These are phyloP conservation scores for Isabelozyma heimii DNA, from an alignment of 805 yeast genomes.

Conservation along the genomic window DNA sequence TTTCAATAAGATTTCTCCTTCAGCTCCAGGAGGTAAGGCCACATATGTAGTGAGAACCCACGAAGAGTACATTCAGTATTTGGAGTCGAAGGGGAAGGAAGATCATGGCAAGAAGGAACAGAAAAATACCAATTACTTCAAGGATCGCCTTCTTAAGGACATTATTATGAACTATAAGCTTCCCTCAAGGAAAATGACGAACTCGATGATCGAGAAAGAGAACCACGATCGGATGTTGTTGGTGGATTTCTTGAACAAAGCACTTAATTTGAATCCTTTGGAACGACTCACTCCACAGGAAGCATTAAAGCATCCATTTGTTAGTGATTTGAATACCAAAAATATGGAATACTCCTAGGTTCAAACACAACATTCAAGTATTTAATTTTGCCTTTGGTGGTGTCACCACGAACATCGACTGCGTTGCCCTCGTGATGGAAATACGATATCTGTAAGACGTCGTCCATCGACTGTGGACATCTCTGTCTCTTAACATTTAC, in stretches of 20 bases:
- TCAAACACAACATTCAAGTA: too few species aligned
- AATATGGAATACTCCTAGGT: not conserved
- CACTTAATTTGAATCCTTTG: constrained; percentile 81
- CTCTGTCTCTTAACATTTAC: too few species aligned
- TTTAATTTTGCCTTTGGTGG: too few species aligned
- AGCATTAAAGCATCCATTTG: constrained; percentile 88
- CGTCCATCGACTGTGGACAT: too few species aligned
- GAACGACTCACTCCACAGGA: constrained; percentile 98
- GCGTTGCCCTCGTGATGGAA: too few species aligned
- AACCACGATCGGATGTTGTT: constrained; percentile 67
- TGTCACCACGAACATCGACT: too few species aligned
- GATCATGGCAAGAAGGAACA: constrained; percentile 50
- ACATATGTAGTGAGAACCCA: constrained; percentile 28
- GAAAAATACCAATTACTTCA: constrained; percentile 83
- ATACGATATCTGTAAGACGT: too few species aligned
- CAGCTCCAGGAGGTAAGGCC: constrained; percentile 23
- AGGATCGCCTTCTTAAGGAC: constrained; percentile 60
- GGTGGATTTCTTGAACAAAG: constrained; percentile 74
- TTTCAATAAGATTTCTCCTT: constrained; percentile 43
- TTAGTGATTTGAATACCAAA: constrained; percentile 35
- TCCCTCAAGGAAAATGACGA: constrained; percentile 57
- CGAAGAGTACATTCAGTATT: constrained; percentile 34
- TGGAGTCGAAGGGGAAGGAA: constrained; percentile 26
- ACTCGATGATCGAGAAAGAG: constrained; percentile 61
- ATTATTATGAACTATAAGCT: constrained; percentile 74